These are phyloP conservation scores for Daldinia childiae DNA, from an alignment of 495 filamentous ascomycete species.

Conservation along the genomic window DNA sequence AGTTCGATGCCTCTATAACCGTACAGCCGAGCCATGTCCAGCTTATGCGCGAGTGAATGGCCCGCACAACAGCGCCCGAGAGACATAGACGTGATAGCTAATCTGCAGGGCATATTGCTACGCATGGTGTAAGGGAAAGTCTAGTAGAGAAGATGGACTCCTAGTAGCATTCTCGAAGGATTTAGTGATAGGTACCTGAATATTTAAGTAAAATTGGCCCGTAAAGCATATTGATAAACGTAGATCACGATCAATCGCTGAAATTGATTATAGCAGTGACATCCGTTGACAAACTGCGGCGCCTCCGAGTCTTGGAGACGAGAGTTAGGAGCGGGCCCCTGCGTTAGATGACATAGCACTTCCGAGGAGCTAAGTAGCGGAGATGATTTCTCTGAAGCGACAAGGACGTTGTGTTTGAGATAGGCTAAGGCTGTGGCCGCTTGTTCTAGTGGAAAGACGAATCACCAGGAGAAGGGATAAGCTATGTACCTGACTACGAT, in stretches of 20 bases:
- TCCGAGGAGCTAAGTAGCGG: constrained; percentile 12
- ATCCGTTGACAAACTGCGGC: neutral
- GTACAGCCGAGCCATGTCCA: constrained; percentile 69
- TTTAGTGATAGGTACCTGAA: neutral
- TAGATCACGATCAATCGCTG: neutral
- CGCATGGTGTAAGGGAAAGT: neutral
- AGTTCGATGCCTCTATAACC: constrained; percentile 79
- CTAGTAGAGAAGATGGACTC: neutral
- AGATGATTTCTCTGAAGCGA: neutral
- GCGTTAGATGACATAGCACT: constrained; percentile 26
- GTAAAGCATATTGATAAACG: neutral
- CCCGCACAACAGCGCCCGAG: constrained; percentile 68
- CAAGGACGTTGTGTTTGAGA: neutral
- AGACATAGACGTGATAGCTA: constrained; percentile 76
- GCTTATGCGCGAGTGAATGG: constrained; percentile 69
- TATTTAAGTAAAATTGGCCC: neutral
- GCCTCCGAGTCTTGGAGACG: constrained; percentile 1
- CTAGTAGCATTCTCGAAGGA: neutral
- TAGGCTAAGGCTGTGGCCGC: neutral
- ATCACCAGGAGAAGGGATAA: neutral
- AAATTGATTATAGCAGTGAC: neutral
- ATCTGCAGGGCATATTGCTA: constrained; percentile 49
- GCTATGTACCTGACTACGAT: neutral
- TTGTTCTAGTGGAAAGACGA: neutral
- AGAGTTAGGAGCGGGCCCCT: constrained; percentile 35